A percentile compares a stretch with the other conserved stretches of the same genome.
phyloP scores from a whole-genome alignment of 805 yeast species.

The Saccharomycopsis javanensis region DNA sequence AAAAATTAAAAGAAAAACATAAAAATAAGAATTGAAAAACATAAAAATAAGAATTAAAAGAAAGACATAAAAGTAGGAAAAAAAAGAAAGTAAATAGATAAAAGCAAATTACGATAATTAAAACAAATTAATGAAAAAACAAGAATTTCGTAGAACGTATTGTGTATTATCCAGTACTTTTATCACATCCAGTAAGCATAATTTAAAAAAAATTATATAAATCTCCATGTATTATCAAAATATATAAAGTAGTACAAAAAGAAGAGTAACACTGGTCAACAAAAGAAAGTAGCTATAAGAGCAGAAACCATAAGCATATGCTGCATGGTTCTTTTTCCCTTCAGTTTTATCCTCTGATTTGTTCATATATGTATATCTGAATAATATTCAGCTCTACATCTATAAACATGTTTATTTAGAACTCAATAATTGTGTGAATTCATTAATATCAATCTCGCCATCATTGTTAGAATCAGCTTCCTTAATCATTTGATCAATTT shows the following conservation, averaged over 20 bases:
- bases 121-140: no score
- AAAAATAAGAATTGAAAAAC: background rate
- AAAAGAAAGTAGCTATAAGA: background rate
- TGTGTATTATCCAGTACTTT: no score
- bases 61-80: background rate
- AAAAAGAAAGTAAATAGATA: background rate
- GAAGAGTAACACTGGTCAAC: background rate
- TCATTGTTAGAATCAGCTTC: slow-evolving; percentile 95
- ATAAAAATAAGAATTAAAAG: background rate
- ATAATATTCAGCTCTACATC: background rate
- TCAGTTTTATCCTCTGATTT: no score
- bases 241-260: background rate
- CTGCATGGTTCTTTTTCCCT: no score
- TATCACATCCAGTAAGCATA: background rate
- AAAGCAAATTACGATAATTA: background rate
- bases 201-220: background rate
- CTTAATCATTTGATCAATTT: slow-evolving; percentile 93
- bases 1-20: no score
- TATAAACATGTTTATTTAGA: slow-evolving; percentile 41
- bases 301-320: background rate
- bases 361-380: background rate
- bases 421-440: slow-evolving; percentile 81
- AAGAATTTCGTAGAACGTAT: no score
- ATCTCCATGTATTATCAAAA: background rate
- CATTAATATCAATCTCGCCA: slow-evolving; percentile 95